Conservation (phyloP, 805 yeast species). For the Kodamaea kaohsiungensis region DNA sequence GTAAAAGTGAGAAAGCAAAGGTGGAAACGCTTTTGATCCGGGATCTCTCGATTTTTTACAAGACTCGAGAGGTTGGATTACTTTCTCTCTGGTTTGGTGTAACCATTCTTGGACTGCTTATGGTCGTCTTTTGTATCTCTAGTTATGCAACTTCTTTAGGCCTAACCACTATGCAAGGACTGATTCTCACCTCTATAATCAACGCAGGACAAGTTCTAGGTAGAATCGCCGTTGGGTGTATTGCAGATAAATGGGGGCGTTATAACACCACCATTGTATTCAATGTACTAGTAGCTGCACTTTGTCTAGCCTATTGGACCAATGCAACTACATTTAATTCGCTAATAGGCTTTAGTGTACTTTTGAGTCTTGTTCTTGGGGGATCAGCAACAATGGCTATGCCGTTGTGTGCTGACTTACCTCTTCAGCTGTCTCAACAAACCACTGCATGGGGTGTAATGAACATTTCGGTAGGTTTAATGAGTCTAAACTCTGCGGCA, state of each 20-base stretch:
- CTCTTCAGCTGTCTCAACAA: conserved; percentile 16
- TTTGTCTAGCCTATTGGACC: conserved; percentile 40
- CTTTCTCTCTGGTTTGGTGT: conserved; percentile 38
- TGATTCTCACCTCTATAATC: conserved; percentile 34
- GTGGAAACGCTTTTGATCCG: conserved; percentile 12
- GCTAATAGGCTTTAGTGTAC: conserved; percentile 29
- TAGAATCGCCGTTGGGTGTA: conserved; percentile 47
- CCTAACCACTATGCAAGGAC: conserved; percentile 29
- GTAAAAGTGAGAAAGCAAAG: conserved; percentile 22
- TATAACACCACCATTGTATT: conserved; percentile 32
- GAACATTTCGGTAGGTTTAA: conserved; percentile 31
- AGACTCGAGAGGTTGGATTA: conserved; percentile 21
- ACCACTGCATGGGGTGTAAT: conserved; percentile 44
- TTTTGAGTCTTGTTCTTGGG: conserved; percentile 36
- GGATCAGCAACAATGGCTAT: conserved; percentile 24
- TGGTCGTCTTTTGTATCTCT: conserved; percentile 37
- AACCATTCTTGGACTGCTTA: conserved; percentile 38
- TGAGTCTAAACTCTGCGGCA: conserved; percentile 51
- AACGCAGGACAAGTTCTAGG: conserved; percentile 51
- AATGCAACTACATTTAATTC: conserved; percentile 35
- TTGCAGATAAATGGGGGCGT: conserved; percentile 51
- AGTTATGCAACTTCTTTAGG: conserved; percentile 48
- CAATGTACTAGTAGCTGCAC: conserved; percentile 24
- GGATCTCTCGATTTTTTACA: conserved; percentile 32
- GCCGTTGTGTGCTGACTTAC: conserved; percentile 11